Conservation (phyloP, 148 eudicot genomes). For the Nyssa sinensis region DNA sequence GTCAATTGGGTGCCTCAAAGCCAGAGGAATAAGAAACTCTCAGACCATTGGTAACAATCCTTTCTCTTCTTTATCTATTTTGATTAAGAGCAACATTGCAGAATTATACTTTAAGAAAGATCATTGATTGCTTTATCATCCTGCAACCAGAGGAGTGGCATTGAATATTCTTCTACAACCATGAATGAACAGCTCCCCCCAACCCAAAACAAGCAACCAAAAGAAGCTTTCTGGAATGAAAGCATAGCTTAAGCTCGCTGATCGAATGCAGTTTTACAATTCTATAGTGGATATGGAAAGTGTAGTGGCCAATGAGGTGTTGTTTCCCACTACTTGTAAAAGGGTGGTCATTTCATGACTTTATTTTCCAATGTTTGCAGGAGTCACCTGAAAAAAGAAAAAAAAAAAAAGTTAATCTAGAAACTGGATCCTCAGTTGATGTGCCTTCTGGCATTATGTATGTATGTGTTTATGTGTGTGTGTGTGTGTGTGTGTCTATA, state of each 20-base stretch:
- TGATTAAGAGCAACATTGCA: not conserved
- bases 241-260: not conserved
- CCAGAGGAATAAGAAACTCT: no score
- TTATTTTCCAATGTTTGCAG: not conserved
- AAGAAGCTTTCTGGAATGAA: not conserved
- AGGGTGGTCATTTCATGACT: not conserved
- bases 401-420: no score
- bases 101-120: no score
- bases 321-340: not conserved
- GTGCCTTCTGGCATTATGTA: no score
- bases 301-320: not conserved
- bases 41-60: not conserved
- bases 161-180: not conserved
- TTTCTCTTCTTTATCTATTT: no score
- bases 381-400: not conserved
- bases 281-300: not conserved
- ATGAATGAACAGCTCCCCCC: no score
- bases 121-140: no score
- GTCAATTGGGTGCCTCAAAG: no score
- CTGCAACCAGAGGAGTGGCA: not conserved
- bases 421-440: not conserved
- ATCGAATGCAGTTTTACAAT: not conserved
- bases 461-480: no score
- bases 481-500: no score
- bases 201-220: no score